These are phyloP conservation scores for Talaromyces marneffei DNA, from an alignment of 2,329 filamentous ascomycete genomes.

Conservation along the genomic window DNA sequence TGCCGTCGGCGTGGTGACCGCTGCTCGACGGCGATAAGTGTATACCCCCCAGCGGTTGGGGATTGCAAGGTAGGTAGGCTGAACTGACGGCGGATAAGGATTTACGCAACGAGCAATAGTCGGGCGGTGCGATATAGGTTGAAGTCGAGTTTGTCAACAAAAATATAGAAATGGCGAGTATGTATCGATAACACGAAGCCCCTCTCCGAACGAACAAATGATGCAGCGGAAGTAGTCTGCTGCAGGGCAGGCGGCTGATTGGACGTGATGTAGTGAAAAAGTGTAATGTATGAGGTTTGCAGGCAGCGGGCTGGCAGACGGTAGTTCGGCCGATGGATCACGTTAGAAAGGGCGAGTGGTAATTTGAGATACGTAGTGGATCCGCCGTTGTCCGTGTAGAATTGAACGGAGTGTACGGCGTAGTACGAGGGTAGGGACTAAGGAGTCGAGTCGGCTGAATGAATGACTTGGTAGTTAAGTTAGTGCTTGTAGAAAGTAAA, in stretches of 20 bases:
- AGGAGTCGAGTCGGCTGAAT: background rate
- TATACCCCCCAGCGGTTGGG: constrained; percentile 39
- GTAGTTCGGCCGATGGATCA: background rate
- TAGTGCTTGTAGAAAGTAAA: too few species aligned
- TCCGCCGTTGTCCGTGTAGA: background rate
- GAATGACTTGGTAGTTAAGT: too few species aligned
- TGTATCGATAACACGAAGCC: background rate
- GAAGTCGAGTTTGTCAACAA: background rate
- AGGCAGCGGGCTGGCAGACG: background rate
- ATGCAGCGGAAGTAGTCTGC: constrained; percentile 1
- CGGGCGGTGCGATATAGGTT: background rate
- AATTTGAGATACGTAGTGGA: constrained; percentile 7
- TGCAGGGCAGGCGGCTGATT: constrained; percentile 8
- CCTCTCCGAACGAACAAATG: background rate
- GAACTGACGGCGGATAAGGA: constrained; percentile 13
- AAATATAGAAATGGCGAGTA: background rate
- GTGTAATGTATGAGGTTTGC: constrained; percentile 6
- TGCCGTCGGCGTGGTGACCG: constrained; percentile 39
- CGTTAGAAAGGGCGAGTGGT: constrained; percentile 1
- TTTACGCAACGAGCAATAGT: constrained; percentile 9
- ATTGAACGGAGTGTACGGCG: too few species aligned
- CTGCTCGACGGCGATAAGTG: constrained; percentile 36
- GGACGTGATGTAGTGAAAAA: constrained; percentile 4
- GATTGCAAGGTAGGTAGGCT: constrained; percentile 14
- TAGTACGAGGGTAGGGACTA: background rate